Evolutionary conservation across 1,284 basidiomycete genomes (phyloP), one percentile per base, ranked within the genome.

Genomic region (Veloboletus limbatus): DNA sequence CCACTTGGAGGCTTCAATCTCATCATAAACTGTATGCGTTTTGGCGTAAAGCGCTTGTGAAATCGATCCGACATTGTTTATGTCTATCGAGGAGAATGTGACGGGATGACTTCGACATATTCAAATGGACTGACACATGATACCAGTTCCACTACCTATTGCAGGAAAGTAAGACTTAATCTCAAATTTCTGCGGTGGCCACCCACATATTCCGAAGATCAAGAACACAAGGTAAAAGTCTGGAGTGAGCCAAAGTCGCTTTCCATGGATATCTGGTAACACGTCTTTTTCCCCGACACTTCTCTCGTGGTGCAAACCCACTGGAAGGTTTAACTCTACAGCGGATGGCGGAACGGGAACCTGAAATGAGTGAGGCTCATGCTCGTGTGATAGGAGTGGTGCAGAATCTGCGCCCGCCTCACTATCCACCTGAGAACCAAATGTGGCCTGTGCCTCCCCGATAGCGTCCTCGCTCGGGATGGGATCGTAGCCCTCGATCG

Each of bases 61-160:
- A 63, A 97, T 92, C 0, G 88, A 86, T n/a, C 93, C 93, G 18
- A 92, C 92, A 56, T 97, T 97, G 69, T 96, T 96, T 71, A 97
- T 97, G 59, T 89, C 87, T 90, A 54, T 13, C 24, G 6, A 26
- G 38, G 25, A 41, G 18, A 18, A 34, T 45, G 10, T 47, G 39
- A 24, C 8, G 1, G 1, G 17, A 18, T 3, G 9, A 3, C 3
- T 8, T 16, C 9, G 6, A 21, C 6, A 13, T 35, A 21, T 20
- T 28, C 21, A 18, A 24, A 33, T 28, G 8, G 11, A 69, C 83
- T 49, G 62, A 89, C 86, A 95, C 84, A 94, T 91, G 25, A 97
- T 57, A 0, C 94, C 93, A 2, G 88, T 92, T 11, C 94, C 94
- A 50, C 84, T 85, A 49, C 96, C 89, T 91, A 49, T 41, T 35